These are phyloP conservation scores for Exophiala sp. DNA, from an alignment of 2,329 filamentous ascomycete species.

Conservation along the genomic window DNA sequence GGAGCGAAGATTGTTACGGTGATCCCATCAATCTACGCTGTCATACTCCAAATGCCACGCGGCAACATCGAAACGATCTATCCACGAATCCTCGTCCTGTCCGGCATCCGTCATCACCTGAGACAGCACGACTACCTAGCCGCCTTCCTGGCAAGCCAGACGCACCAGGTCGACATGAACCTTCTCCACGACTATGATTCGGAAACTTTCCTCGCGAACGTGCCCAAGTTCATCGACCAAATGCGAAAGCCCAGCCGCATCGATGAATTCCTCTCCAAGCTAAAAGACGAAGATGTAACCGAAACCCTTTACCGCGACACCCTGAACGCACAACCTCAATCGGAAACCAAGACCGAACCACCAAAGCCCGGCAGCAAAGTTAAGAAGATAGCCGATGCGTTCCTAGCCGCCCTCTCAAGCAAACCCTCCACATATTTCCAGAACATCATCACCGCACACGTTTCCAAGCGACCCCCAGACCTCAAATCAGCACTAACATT, in stretches of 20 bases:
- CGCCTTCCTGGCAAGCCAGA: conserved; percentile 84
- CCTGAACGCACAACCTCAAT: conserved; percentile 43
- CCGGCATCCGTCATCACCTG: conserved; percentile 79
- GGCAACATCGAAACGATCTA: conserved; percentile 95
- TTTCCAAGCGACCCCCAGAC: conserved; percentile 89
- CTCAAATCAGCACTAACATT: conserved; percentile 78
- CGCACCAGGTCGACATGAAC: conserved; percentile 96
- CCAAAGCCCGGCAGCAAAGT: conserved; percentile 57
- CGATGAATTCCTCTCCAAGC: conserved; percentile 84
- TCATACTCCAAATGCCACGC: conserved; percentile 91
- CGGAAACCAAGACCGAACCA: conserved; percentile 17
- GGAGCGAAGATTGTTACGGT: conserved; percentile 83
- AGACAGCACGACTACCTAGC: conserved; percentile 74
- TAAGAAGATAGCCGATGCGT: conserved; percentile 82
- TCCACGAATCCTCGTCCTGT: conserved; percentile 85
- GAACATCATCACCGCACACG: conserved; percentile 89
- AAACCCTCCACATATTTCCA: conserved; percentile 68
- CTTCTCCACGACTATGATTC: conserved; percentile 93
- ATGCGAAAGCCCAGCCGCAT: conserved; percentile 77
- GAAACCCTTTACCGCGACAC: conserved; percentile 93
- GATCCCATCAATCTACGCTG: conserved; percentile 79
- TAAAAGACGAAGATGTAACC: conserved; percentile 87
- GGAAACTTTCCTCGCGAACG: conserved; percentile 73
- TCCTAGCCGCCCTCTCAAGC: conserved; percentile 64
- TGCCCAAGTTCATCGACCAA: conserved; percentile 77